Evolutionary conservation across 2,329 filamentous ascomycete genomes (phyloP).

Genomic region (Trichoderma semiorbis): DNA sequence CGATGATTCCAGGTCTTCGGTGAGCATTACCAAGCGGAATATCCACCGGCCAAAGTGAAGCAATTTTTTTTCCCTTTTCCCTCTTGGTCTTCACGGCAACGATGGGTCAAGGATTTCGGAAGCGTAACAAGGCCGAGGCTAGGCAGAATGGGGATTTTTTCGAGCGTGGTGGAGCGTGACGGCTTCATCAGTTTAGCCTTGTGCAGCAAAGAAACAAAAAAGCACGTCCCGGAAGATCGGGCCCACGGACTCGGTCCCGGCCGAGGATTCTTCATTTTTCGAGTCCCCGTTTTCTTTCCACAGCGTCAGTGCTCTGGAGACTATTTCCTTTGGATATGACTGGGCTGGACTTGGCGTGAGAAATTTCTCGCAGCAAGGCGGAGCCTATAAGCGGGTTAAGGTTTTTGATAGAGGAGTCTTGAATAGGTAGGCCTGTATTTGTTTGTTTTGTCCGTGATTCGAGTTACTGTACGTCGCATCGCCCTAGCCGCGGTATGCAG

Average conservation of each 20-base stretch:
- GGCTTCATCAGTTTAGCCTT: not conserved
- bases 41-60: not conserved
- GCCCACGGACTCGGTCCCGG: constrained; percentile 14
- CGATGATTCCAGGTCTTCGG: not conserved
- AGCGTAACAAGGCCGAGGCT: constrained; percentile 7
- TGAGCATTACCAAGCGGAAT: constrained; percentile 8
- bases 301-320: not conserved
- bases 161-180: constrained; percentile 3
- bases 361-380: constrained; percentile 4
- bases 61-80: not conserved
- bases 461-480: not conserved
- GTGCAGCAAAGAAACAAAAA: not conserved
- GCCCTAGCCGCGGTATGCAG: not conserved
- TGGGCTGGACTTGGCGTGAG: not conserved
- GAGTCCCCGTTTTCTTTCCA: not conserved
- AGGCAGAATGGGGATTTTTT: constrained; percentile 9
- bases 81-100: not conserved
- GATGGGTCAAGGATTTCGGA: constrained; percentile 1
- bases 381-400: constrained; percentile 1
- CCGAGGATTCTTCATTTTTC: constrained; percentile 1
- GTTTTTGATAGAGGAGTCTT: not conserved
- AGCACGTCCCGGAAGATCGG: constrained; percentile 5
- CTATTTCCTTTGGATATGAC: not conserved
- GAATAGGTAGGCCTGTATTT: not conserved
- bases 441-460: not conserved